Evolutionary conservation across 2,329 filamentous ascomycete genomes (phyloP).

Genomic region (Ilyonectria robusta): DNA sequence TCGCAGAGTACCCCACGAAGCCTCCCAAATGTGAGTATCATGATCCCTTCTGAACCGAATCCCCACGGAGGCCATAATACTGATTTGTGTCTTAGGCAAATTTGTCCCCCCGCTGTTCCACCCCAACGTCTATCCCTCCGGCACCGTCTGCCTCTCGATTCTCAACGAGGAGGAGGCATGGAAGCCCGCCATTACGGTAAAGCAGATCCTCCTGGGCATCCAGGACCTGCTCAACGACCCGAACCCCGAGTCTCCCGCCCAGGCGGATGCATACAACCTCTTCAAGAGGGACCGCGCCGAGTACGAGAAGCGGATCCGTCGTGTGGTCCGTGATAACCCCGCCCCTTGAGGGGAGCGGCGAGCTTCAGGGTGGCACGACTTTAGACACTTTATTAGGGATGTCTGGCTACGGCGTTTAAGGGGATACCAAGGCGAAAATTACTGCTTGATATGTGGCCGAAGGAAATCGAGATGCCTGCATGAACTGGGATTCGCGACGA

Average conservation of each 20-base stretch:
- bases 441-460: constrained; percentile 40
- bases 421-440: constrained; percentile 50
- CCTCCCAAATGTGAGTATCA: constrained; percentile 90
- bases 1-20: constrained; percentile 94
- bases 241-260: constrained; percentile 95
- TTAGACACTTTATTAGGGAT: constrained; percentile 39
- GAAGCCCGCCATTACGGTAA: constrained; percentile 98
- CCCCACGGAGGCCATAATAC: constrained; percentile 9
- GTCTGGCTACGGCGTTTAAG: constrained; percentile 49
- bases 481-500: constrained; percentile 6
- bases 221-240: constrained; percentile 97
- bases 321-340: constrained; percentile 91
- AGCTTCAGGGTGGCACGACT: constrained; percentile 27
- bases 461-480: constrained; percentile 17
- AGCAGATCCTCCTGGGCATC: constrained; percentile 96
- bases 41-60: background rate
- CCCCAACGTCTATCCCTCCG: constrained; percentile 98
- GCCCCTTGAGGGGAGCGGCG: constrained; percentile 68
- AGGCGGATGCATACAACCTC: constrained; percentile 97
- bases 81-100: constrained; percentile 76
- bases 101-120: constrained; percentile 97
- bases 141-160: constrained; percentile 96
- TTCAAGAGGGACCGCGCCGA: constrained; percentile 91
- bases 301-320: constrained; percentile 90
- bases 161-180: constrained; percentile 98